Percentiles rank a stretch among this genome's conserved stretches.
Evolutionary conservation across 257 asterid species (phyloP).

Genomic region (Scutellaria minor): DNA sequence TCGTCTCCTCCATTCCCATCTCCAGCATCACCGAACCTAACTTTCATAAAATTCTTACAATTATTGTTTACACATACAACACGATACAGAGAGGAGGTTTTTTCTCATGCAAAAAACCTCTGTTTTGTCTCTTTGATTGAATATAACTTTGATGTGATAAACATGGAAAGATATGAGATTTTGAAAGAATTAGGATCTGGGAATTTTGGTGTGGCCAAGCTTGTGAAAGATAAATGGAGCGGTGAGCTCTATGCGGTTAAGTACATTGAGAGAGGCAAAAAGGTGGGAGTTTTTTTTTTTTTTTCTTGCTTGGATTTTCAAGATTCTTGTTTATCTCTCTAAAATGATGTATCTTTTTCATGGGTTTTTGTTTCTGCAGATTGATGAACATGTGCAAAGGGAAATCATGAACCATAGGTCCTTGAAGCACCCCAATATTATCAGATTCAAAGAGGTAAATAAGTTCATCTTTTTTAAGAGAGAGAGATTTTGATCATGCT

Average conservation of each 20-base stretch:
- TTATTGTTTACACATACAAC: too few species aligned
- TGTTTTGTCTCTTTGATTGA: background rate
- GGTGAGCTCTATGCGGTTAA: slow-evolving; percentile 79
- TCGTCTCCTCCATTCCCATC: slow-evolving; percentile 7
- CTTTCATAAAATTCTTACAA: slow-evolving; percentile 30
- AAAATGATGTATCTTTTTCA: background rate
- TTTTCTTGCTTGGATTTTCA: background rate
- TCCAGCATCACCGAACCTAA: slow-evolving; percentile 17
- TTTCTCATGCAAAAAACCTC: slow-evolving; percentile 18
- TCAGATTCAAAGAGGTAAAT: slow-evolving; percentile 74
- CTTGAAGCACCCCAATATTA: slow-evolving; percentile 69
- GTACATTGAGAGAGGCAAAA: slow-evolving; percentile 84
- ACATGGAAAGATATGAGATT: slow-evolving; percentile 82
- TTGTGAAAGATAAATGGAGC: slow-evolving; percentile 64
- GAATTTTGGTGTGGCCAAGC: slow-evolving; percentile 90
- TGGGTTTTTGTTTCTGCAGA: slow-evolving; percentile 42
- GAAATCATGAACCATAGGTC: slow-evolving; percentile 86
- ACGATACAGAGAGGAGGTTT: too few species aligned
- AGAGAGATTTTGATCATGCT: background rate
- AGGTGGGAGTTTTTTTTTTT: slow-evolving; percentile 45
- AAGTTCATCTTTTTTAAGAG: background rate
- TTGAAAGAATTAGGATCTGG: slow-evolving; percentile 88
- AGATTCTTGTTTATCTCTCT: slow-evolving; percentile 26
- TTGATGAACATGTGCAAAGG: slow-evolving; percentile 84
- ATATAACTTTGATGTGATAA: background rate